Evolutionary conservation across 768 basidiomycete species (phyloP).

Genomic region (Calocera cornea): DNA sequence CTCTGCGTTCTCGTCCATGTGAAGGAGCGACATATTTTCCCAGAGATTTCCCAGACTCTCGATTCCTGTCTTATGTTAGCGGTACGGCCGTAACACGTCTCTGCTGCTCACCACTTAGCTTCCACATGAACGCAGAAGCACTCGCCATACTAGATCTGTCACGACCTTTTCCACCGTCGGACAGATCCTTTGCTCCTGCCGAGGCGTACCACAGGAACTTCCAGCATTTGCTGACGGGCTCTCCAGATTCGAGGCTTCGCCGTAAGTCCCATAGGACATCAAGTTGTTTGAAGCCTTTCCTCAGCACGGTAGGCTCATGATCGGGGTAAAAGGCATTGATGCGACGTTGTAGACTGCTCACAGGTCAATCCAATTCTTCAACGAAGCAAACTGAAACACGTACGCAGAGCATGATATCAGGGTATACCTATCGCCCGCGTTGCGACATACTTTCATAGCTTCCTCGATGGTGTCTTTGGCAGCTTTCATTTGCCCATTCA

Average conservation of each 20-base stretch:
- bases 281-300: not conserved
- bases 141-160: not conserved
- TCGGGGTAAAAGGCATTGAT: not conserved
- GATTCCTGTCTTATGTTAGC: not conserved
- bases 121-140: not conserved
- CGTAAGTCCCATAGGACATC: not conserved
- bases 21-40: not conserved
- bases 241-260: not conserved
- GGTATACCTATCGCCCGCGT: not conserved
- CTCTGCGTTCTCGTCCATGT: not conserved
- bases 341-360: not conserved
- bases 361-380: not conserved
- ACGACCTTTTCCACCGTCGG: not conserved
- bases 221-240: conserved; percentile 1
- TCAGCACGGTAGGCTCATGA: not conserved
- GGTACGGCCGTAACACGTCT: not conserved
- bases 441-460: not conserved
- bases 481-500: not conserved
- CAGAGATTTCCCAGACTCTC: not conserved
- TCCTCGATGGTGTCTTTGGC: conserved; percentile 2
- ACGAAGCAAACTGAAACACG: not conserved
- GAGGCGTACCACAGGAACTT: not conserved
- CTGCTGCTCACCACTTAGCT: not conserved
- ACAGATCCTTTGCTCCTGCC: not conserved
- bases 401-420: not conserved